Conservation (phyloP, 2,329 filamentous ascomycete species). For the Colletotrichum gloeosporioides region DNA sequence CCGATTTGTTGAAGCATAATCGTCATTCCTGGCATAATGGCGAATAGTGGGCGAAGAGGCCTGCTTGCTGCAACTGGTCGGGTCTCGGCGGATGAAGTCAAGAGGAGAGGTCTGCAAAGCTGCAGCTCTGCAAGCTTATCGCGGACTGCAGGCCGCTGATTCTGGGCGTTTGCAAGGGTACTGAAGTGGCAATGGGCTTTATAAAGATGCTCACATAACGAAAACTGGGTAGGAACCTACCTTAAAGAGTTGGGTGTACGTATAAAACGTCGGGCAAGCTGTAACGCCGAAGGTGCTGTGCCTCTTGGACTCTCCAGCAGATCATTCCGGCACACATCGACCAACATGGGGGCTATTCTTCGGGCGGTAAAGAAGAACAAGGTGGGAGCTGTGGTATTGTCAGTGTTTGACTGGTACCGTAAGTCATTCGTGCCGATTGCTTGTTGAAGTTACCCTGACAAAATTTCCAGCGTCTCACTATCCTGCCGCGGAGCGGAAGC, state of each 20-base stretch:
- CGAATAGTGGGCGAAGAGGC: conserved; percentile 6
- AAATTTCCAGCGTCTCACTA: conserved; percentile 26
- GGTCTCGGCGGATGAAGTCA: not conserved
- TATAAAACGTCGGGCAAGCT: conserved; percentile 3
- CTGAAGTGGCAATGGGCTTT: not conserved
- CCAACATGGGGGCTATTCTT: conserved; percentile 13
- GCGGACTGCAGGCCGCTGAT: not conserved
- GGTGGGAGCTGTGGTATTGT: conserved; percentile 28
- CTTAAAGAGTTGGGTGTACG: not conserved
- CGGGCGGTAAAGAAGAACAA: conserved; percentile 24
- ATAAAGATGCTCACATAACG: not conserved
- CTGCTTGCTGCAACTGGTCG: not conserved
- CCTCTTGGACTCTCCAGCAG: too few species aligned
- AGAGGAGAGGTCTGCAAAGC: not conserved
- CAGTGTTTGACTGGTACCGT: conserved; percentile 35
- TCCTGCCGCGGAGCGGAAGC: conserved; percentile 26
- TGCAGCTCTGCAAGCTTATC: not conserved
- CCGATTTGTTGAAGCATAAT: not conserved
- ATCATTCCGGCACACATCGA: too few species aligned
- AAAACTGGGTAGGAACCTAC: not conserved
- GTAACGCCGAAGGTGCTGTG: not conserved
- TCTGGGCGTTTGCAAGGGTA: not conserved
- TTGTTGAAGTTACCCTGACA: not conserved
- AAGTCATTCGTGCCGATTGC: not conserved
- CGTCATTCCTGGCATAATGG: conserved; percentile 18